phyloP scores from a whole-genome alignment of 2,329 filamentous ascomycete species.

The Calonectria hongkongensis region DNA sequence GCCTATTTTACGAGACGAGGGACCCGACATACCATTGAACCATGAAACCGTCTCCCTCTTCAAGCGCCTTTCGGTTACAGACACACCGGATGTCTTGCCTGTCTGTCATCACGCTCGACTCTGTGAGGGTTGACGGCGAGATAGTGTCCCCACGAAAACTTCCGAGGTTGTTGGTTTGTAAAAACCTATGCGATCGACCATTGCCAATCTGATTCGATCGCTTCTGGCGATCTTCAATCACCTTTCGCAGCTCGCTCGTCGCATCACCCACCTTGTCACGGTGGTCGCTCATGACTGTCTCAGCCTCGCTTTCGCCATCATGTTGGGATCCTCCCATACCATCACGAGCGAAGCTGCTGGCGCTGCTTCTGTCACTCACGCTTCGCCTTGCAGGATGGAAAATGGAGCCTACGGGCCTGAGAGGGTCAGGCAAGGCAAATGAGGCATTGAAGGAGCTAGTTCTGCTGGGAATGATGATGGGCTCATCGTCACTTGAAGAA shows the following conservation, averaged over 20 bases:
- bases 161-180: conserved; percentile 56
- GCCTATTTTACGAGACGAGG: not conserved
- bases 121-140: conserved; percentile 72
- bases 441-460: conserved; percentile 72
- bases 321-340: conserved; percentile 60
- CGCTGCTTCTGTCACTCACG: conserved; percentile 69
- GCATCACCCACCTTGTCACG: conserved; percentile 71
- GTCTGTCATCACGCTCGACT: conserved; percentile 66
- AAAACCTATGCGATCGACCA: conserved; percentile 60
- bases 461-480: conserved; percentile 78
- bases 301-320: conserved; percentile 74
- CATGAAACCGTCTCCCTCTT: conserved; percentile 73
- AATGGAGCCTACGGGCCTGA: conserved; percentile 69
- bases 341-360: conserved; percentile 62
- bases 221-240: conserved; percentile 72
- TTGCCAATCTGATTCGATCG: conserved; percentile 58
- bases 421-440: conserved; percentile 74
- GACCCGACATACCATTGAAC: conserved; percentile 75
- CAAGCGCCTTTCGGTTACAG: conserved; percentile 68
- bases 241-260: conserved; percentile 75
- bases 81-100: conserved; percentile 73
- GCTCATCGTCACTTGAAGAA: conserved; percentile 78
- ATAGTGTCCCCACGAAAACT: conserved; percentile 62
- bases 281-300: conserved; percentile 73
- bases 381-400: conserved; percentile 69